Conservation (phyloP, 108 stramenopile genomes). For the Schizochytrium sp. region DNA sequence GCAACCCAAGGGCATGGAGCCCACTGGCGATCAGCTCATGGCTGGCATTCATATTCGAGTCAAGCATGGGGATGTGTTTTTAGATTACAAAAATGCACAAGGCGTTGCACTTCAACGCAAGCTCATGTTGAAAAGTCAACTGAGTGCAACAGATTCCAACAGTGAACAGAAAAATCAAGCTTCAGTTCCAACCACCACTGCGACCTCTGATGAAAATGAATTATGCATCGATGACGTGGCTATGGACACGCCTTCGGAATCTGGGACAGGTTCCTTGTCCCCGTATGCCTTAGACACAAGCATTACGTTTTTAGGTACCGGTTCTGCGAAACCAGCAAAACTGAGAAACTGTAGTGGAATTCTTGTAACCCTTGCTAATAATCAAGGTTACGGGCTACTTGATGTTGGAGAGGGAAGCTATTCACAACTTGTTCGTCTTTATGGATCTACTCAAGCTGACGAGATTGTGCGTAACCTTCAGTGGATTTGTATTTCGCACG, state of each 20-base stretch:
- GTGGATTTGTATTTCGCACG: slow-evolving; percentile 16
- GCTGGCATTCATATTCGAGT: background rate
- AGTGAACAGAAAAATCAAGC: background rate
- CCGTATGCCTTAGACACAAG: background rate
- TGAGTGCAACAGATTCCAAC: background rate
- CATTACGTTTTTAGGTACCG: slow-evolving; percentile 39
- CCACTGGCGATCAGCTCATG: background rate
- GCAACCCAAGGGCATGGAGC: background rate
- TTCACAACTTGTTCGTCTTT: slow-evolving; percentile 1
- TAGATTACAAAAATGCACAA: background rate
- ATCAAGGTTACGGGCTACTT: background rate
- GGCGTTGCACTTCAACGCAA: background rate
- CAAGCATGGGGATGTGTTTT: background rate
- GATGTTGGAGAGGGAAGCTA: slow-evolving; percentile 48
- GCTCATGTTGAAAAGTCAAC: background rate
- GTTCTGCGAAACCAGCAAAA: slow-evolving; percentile 26
- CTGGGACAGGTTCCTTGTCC: background rate
- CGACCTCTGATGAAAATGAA: background rate
- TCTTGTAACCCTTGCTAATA: background rate
- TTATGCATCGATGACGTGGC: slow-evolving; percentile 36
- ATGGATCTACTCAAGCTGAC: background rate
- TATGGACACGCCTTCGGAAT: background rate
- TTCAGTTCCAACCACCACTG: background rate
- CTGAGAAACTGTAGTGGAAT: slow-evolving; percentile 48
- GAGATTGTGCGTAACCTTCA: background rate